Conservation (phyloP, 768 basidiomycete genomes). For the Coprinopsis marcescibilis region DNA sequence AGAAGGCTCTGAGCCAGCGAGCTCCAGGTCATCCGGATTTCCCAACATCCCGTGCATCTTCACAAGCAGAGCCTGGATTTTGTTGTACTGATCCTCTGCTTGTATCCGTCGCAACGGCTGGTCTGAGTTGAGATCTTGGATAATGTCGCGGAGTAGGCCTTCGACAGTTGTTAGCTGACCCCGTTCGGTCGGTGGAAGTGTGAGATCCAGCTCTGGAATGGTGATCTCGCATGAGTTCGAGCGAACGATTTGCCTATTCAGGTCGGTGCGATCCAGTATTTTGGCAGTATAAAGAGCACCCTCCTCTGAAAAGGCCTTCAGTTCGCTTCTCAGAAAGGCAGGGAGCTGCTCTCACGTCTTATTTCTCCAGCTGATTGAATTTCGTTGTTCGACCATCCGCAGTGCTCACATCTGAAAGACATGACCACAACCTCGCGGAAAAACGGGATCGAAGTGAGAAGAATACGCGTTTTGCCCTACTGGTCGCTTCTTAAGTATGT, state of each 20-base stretch:
- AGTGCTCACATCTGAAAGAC: conserved; percentile 95
- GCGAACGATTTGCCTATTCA: conserved; percentile 91
- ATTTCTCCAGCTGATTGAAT: conserved; percentile 87
- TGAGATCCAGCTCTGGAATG: conserved; percentile 87
- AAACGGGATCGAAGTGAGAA: conserved; percentile 92
- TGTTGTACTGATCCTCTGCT: conserved; percentile 62
- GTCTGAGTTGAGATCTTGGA: conserved; percentile 71
- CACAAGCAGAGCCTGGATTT: conserved; percentile 72
- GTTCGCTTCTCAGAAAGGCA: neutral
- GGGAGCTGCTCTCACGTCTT: conserved; percentile 50
- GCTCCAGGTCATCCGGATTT: conserved; percentile 51
- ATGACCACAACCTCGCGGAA: conserved; percentile 94
- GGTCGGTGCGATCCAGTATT: conserved; percentile 67
- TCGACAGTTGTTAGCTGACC: conserved; percentile 98
- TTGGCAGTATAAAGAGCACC: conserved; percentile 79
- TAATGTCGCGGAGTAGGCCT: conserved; percentile 79
- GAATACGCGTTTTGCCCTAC: conserved; percentile 83
- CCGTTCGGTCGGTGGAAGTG: conserved; percentile 74
- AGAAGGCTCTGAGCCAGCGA: conserved; percentile 15
- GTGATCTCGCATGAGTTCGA: conserved; percentile 74
- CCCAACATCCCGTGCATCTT: conserved; percentile 59
- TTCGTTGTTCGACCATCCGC: conserved; percentile 87
- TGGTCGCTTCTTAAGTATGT: too few relatives aligned
- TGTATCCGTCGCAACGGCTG: conserved; percentile 82
- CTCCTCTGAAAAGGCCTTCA: conserved; percentile 46